Evolutionary conservation across 306 rosid species (phyloP), one percentile per base, ranked within the genome.

Genomic region (Gastrolobium bilobum): DNA sequence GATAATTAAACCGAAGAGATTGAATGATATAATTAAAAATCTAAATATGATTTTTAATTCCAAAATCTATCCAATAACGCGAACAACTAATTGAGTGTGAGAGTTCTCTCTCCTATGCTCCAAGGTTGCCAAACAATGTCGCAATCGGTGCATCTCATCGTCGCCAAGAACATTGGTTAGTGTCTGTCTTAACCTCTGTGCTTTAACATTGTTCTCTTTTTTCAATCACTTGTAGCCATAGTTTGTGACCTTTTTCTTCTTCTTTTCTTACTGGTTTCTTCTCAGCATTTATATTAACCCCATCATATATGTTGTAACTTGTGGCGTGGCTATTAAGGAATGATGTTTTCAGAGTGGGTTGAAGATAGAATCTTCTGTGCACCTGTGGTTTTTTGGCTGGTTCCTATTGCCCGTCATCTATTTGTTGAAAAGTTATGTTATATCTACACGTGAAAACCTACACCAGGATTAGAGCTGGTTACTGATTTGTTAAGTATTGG

Each of bases 121-220:
- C 26, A 20, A 20, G 4, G 14, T 20, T 29, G 40, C 5, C 7
- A 1, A 39, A 59, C 90, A 72, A 91, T 93, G 97, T 83, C 88
- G 52, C 94, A 90, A 68, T 68, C 84, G 46, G 76, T 75, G 42
- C 82, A 81, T 76, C 88, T 87, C 61, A 5, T 86, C 78, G 35
- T 84, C 67, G 13, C 86, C 75, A 78, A 87, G 26, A 84, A 79
- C 76, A 43, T 68, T 58, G 91, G 97, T 91, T 39, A 73, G 82
- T 68, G 39, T 60, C 50, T 34, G 14, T 65, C 47, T 56, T 61
- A 26, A 29, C 6, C 61, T 67, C 46, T 61, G 0, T 57, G 15
- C 43, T 71, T 37, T 29, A 15, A 68, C 3, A 43, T 60, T 79
- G 0, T 61, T 20, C 40, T 65, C 9, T 35, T 14, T 48, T 53